Conservation (phyloP, 352 stramenopile species). For the Phytophthora agathidicida region DNA sequence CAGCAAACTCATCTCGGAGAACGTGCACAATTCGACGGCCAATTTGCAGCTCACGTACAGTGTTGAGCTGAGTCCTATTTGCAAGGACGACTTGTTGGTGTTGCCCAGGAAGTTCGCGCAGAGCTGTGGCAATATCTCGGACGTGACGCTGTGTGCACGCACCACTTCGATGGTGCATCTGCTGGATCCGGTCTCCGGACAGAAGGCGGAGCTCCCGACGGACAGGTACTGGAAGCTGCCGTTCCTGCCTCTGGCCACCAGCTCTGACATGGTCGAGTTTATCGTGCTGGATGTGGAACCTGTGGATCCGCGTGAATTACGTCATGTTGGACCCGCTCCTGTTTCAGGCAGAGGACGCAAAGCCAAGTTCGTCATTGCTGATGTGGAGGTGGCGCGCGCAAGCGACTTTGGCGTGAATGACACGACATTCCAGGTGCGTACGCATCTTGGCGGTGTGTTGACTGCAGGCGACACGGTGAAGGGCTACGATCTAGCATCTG, state of each 20-base stretch:
- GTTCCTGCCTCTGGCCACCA: slow-evolving; percentile 67
- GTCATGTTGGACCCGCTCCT: slow-evolving; percentile 13
- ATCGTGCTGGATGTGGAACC: slow-evolving; percentile 76
- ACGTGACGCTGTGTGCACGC: slow-evolving; percentile 63
- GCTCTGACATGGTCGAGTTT: slow-evolving; percentile 67
- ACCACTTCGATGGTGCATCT: slow-evolving; percentile 72
- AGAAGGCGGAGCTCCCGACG: slow-evolving; percentile 55
- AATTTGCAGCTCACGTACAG: slow-evolving; percentile 76
- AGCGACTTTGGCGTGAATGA: slow-evolving; percentile 86
- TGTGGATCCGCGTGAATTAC: slow-evolving; percentile 35
- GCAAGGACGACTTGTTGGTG: slow-evolving; percentile 77
- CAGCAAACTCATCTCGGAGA: slow-evolving; percentile 79
- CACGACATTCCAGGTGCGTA: slow-evolving; percentile 69
- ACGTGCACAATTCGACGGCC: slow-evolving; percentile 63
- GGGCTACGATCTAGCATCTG: slow-evolving; percentile 71
- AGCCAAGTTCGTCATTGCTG: slow-evolving; percentile 53
- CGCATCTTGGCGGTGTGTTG: slow-evolving; percentile 65
- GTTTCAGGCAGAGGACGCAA: slow-evolving; percentile 9
- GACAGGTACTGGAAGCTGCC: slow-evolving; percentile 81
- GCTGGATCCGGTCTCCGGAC: slow-evolving; percentile 61
- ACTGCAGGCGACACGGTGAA: slow-evolving; percentile 70
- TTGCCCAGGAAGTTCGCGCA: slow-evolving; percentile 65
- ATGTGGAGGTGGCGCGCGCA: slow-evolving; percentile 71
- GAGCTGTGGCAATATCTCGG: slow-evolving; percentile 67
- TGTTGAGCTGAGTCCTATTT: slow-evolving; percentile 75